Percentiles rank a stretch among this genome's conserved stretches.
Conservation (phyloP, 495 filamentous ascomycete species). For the Hypoxylon perforatum region DNA sequence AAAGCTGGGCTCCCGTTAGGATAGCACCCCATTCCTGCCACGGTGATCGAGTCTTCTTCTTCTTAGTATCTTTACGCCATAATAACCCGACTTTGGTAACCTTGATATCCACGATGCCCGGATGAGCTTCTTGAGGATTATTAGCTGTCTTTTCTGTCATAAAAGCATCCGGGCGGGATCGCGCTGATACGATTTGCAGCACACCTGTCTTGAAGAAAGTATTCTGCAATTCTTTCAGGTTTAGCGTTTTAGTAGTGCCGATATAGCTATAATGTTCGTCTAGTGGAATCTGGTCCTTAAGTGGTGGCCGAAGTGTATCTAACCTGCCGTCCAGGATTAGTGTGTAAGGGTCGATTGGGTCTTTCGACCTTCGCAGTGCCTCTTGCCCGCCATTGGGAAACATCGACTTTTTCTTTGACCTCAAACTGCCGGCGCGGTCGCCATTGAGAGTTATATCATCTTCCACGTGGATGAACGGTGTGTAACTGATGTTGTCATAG, state of each 20-base stretch:
- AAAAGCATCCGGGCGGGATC: constrained; percentile 94
- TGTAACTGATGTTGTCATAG: constrained; percentile 98
- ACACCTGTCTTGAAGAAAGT: constrained; percentile 91
- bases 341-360: constrained; percentile 94
- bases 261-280: constrained; percentile 93
- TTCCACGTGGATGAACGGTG: constrained; percentile 95
- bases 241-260: constrained; percentile 76
- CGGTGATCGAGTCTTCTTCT: constrained; percentile 91
- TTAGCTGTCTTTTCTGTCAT: constrained; percentile 83
- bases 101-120: constrained; percentile 96
- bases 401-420: constrained; percentile 72
- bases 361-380: constrained; percentile 72
- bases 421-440: constrained; percentile 76
- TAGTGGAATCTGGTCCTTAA: constrained; percentile 90
- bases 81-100: constrained; percentile 95
- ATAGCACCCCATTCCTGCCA: constrained; percentile 99
- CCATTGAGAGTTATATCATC: constrained; percentile 86
- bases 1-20: constrained; percentile 92
- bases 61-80: constrained; percentile 95
- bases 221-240: constrained; percentile 81
- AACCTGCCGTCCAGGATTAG: constrained; percentile 90
- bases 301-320: constrained; percentile 80
- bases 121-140: constrained; percentile 87
- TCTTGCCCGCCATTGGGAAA: constrained; percentile 77
- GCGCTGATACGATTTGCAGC: constrained; percentile 90